phyloP scores from a whole-genome alignment of 202 grass and related monocot genomes.

The Alloteropsis angusta region DNA sequence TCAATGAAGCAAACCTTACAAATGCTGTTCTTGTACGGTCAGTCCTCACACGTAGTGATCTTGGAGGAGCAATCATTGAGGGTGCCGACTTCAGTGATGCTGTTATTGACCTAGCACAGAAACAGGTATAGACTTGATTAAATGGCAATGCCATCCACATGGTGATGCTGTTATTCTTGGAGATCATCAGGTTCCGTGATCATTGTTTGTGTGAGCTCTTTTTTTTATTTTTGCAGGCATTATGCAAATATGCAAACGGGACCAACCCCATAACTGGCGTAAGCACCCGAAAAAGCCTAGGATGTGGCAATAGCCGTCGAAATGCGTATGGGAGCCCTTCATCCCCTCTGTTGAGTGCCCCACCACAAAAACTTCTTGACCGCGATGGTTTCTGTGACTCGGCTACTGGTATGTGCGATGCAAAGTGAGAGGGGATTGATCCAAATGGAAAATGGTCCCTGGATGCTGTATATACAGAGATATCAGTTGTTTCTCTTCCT shows the following conservation, averaged over 20 bases:
- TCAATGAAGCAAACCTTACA: conserved; percentile 91
- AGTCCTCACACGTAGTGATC: conserved; percentile 92
- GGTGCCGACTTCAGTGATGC: conserved; percentile 98
- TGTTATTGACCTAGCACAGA: conserved; percentile 82
- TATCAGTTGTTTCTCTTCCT: background rate
- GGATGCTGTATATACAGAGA: conserved; percentile 37
- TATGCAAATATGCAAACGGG: conserved; percentile 88
- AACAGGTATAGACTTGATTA: conserved; percentile 50
- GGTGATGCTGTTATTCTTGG: background rate
- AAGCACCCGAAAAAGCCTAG: conserved; percentile 74
- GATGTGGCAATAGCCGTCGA: conserved; percentile 76
- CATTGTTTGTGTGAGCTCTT: background rate
- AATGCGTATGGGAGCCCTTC: conserved; percentile 92
- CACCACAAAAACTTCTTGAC: conserved; percentile 76
- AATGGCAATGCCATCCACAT: background rate
- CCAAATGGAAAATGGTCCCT: conserved; percentile 1
- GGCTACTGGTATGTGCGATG: conserved; percentile 60
- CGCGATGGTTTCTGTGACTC: conserved; percentile 87
- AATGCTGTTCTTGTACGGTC: conserved; percentile 82
- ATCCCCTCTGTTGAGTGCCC: conserved; percentile 76
- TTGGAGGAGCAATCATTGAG: conserved; percentile 75
- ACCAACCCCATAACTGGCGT: conserved; percentile 90
- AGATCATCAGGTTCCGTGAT: background rate
- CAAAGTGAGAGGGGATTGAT: conserved; percentile 42
- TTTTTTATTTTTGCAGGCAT: conserved; percentile 41